Conservation (phyloP, 148 eudicot species). For the Heliosperma pusillum region DNA sequence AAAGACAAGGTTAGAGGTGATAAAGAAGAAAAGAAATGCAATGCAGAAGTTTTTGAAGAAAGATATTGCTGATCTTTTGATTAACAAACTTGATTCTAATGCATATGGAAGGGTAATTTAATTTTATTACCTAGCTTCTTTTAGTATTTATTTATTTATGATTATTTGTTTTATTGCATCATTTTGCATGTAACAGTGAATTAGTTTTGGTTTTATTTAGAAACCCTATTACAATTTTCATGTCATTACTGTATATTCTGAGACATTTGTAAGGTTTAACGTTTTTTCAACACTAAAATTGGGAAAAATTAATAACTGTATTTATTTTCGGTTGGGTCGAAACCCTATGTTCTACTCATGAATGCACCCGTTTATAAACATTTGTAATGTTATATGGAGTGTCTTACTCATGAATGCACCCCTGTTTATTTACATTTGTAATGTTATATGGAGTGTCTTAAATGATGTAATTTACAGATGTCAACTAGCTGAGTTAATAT, state of each 20-base stretch:
- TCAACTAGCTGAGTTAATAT: not conserved
- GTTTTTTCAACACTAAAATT: not conserved
- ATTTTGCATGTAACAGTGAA: not conserved
- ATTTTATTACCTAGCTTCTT: not conserved
- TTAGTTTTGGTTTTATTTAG: no score
- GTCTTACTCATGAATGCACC: no score
- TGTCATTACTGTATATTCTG: not conserved
- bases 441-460: not conserved
- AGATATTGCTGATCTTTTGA: conserved; percentile 74
- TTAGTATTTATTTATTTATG: not conserved
- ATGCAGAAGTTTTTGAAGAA: conserved; percentile 73
- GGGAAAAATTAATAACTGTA: no score
- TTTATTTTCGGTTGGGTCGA: no score
- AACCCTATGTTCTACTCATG: no score
- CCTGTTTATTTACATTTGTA: not conserved
- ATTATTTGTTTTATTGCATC: not conserved
- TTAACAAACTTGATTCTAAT: conserved; percentile 45
- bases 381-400: no score
- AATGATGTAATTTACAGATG: not conserved
- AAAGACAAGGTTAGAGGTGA: conserved; percentile 48
- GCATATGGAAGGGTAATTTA: conserved; percentile 98
- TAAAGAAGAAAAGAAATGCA: conserved; percentile 69
- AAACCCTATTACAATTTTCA: no score
- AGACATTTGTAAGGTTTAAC: not conserved
- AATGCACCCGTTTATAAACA: no score